phyloP scores from a whole-genome alignment of 352 stramenopile species.

The Phytopythium ostracodes region DNA sequence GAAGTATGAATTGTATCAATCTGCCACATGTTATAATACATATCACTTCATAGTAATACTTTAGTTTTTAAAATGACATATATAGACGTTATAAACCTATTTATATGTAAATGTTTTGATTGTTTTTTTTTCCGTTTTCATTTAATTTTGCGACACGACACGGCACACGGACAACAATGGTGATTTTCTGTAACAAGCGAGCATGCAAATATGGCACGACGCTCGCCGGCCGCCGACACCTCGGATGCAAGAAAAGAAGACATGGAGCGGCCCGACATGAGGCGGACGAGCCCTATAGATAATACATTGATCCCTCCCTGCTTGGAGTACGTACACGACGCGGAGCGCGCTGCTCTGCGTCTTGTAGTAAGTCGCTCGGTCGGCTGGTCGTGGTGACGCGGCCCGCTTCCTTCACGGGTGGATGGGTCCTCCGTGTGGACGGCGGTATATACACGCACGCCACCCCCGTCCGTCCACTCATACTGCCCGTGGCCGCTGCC shows the following conservation, averaged over 20 bases:
- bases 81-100: too few relatives aligned
- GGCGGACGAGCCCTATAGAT: constrained; percentile 3
- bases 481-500: not conserved
- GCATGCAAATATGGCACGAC: too few relatives aligned
- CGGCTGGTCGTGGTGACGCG: not conserved
- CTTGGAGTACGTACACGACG: not conserved
- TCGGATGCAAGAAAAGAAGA: not conserved
- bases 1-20: too few relatives aligned
- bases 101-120: too few relatives aligned
- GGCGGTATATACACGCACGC: not conserved
- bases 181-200: not conserved
- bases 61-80: too few relatives aligned
- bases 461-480: not conserved
- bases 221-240: not conserved
- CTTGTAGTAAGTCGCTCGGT: not conserved
- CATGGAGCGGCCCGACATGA: not conserved
- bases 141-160: not conserved
- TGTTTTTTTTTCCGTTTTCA: too few relatives aligned
- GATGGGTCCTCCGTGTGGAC: not conserved
- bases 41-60: too few relatives aligned
- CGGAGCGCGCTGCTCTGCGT: not conserved
- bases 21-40: too few relatives aligned
- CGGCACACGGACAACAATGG: not conserved
- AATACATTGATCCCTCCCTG: constrained; percentile 4
- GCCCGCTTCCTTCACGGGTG: constrained; percentile 4